These are phyloP conservation scores for Porcisia hertigi DNA, from an alignment of 208 protist species.

Conservation along the genomic window DNA sequence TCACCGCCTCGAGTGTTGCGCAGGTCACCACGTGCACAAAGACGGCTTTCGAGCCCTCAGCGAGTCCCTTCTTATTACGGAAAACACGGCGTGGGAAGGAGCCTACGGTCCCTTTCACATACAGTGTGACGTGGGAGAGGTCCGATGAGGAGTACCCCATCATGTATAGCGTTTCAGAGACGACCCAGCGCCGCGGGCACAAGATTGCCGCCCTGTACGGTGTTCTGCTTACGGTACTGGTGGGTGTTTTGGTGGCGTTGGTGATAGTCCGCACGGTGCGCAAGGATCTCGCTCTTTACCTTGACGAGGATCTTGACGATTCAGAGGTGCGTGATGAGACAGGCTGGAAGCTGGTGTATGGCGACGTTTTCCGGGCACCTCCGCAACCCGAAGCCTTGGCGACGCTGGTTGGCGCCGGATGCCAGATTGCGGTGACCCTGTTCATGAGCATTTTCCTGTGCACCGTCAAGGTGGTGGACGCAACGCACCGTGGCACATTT, in stretches of 20 bases:
- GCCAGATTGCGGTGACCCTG: constrained; percentile 86
- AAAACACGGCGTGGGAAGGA: background rate
- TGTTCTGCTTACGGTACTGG: constrained; percentile 20
- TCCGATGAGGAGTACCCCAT: constrained; percentile 4
- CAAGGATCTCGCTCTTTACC: constrained; percentile 34
- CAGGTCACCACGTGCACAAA: constrained; percentile 8
- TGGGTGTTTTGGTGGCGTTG: constrained; percentile 25
- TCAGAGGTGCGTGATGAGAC: constrained; percentile 21
- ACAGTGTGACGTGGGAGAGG: constrained; percentile 34
- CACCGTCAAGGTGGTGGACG: constrained; percentile 83
- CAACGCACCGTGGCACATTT: constrained; percentile 91
- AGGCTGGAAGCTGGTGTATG: constrained; percentile 96
- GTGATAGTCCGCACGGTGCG: constrained; percentile 36
- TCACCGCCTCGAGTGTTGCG: constrained; percentile 23
- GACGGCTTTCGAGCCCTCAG: background rate
- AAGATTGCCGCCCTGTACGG: constrained; percentile 28
- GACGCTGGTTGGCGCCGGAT: constrained; percentile 88
- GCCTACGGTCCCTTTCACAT: constrained; percentile 15
- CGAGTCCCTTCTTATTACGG: background rate
- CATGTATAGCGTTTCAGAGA: background rate
- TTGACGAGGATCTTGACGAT: constrained; percentile 37
- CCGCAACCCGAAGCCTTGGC: constrained; percentile 67
- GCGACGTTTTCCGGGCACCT: constrained; percentile 96
- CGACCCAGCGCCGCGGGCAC: constrained; percentile 17
- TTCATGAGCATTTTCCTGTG: constrained; percentile 65